phyloP scores from a whole-genome alignment of 805 yeast genomes.

The Debaryomyces prosopidis region DNA sequence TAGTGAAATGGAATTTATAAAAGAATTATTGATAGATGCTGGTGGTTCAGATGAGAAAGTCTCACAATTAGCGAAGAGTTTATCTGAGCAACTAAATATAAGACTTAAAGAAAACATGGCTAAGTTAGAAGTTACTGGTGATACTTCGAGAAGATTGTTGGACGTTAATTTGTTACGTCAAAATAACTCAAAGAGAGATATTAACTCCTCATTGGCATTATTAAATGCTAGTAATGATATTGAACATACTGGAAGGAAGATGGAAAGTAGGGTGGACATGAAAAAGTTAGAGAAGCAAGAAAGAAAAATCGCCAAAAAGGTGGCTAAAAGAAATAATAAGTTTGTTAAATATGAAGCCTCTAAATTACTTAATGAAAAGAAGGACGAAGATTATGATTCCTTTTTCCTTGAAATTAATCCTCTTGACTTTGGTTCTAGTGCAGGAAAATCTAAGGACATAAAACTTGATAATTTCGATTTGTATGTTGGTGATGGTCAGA shows the following conservation, averaged over 20 bases:
- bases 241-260: slow-evolving; percentile 87
- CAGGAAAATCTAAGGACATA: slow-evolving; percentile 98
- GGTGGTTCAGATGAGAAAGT: slow-evolving; percentile 73
- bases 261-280: slow-evolving; percentile 93
- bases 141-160: slow-evolving; percentile 82
- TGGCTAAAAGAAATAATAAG: slow-evolving; percentile 83
- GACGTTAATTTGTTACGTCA: slow-evolving; percentile 66
- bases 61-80: slow-evolving; percentile 41
- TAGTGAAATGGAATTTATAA: slow-evolving; percentile 67
- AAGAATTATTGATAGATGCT: slow-evolving; percentile 69
- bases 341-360: slow-evolving; percentile 94
- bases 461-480: slow-evolving; percentile 90
- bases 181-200: slow-evolving; percentile 66
- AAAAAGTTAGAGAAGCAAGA: slow-evolving; percentile 97
- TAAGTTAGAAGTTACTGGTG: slow-evolving; percentile 76
- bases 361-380: slow-evolving; percentile 66
- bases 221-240: slow-evolving; percentile 80
- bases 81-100: slow-evolving; percentile 49
- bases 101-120: slow-evolving; percentile 69
- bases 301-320: slow-evolving; percentile 94
- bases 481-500: slow-evolving; percentile 92
- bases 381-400: slow-evolving; percentile 82
- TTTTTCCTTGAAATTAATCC: slow-evolving; percentile 96
- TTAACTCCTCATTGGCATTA: slow-evolving; percentile 72
- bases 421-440: slow-evolving; percentile 72